Conservation (phyloP, 1,284 basidiomycete genomes). For the Rhodotorula sp. region DNA sequence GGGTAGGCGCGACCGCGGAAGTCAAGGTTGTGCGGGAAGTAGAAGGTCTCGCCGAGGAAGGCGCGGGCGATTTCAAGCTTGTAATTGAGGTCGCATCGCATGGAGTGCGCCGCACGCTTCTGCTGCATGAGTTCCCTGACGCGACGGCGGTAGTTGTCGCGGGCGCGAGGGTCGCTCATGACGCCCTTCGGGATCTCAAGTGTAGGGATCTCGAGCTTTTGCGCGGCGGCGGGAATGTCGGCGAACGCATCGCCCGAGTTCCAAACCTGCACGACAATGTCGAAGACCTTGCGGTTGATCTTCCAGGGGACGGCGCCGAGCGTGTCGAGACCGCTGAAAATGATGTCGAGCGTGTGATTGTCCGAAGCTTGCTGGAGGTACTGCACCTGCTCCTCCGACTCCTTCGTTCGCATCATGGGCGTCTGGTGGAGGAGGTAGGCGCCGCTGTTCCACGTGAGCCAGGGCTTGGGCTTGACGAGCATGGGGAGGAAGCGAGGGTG, state of each 20-base stretch:
- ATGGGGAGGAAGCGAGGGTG: conserved; percentile 95
- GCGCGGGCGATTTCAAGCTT: conserved; percentile 95
- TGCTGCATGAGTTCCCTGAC: conserved; percentile 62
- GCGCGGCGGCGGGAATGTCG: conserved; percentile 43
- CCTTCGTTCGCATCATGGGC: conserved; percentile 86
- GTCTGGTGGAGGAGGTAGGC: conserved; percentile 77
- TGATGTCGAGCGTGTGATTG: conserved; percentile 73
- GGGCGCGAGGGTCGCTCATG: conserved; percentile 65
- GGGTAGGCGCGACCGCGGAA: conserved; percentile 98
- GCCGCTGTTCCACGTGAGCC: conserved; percentile 75
- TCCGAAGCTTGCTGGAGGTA: conserved; percentile 77
- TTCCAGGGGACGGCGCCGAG: conserved; percentile 88
- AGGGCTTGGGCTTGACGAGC: conserved; percentile 86
- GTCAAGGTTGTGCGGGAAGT: conserved; percentile 95
- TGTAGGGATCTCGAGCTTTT: conserved; percentile 51
- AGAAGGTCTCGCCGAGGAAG: conserved; percentile 84
- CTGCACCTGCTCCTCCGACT: conserved; percentile 77
- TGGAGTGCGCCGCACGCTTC: conserved; percentile 79
- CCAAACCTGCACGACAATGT: conserved; percentile 74
- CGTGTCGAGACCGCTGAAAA: conserved; percentile 86
- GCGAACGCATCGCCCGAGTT: conserved; percentile 58
- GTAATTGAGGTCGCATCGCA: conserved; percentile 92
- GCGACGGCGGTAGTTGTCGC: conserved; percentile 61
- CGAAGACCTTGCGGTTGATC: conserved; percentile 75
- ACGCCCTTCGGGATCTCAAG: conserved; percentile 60